Evolutionary conservation across 768 basidiomycete genomes (phyloP), one percentile per base, ranked within the genome.

Genomic region (Bullera alba): DNA sequence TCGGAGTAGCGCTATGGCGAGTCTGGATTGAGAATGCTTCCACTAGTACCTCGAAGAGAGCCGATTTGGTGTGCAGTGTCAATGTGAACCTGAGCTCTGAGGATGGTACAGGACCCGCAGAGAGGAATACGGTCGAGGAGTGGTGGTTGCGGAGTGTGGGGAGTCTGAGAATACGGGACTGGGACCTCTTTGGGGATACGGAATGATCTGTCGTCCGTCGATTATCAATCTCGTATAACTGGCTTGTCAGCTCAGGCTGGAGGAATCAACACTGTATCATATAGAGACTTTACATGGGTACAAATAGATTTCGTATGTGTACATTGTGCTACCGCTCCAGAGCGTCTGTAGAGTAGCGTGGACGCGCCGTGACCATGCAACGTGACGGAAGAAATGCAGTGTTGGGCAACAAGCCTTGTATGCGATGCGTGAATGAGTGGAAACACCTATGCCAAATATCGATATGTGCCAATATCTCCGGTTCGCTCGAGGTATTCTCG

Each of bases 401-500:
- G n/a, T n/a, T n/a, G n/a, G n/a, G n/a, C n/a, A n/a, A n/a, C n/a
- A n/a, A n/a, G n/a, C n/a, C n/a, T n/a, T n/a, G n/a, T n/a, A n/a
- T n/a, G n/a, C n/a, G n/a, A n/a, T n/a, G n/a, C n/a, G n/a, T n/a
- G n/a, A n/a, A n/a, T n/a, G n/a, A n/a, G n/a, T n/a, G n/a, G 21
- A 41, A 12, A 46, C 48, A 41, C 30, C 41, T 53, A 65, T 38
- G 63, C 67, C 21, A 69, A 46, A 46, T 69, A 69, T 37, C 56
- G 42, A 50, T 69, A 69, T 3, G 53, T 54, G 14, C 60, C 63
- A 44, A 69, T 63, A 54, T 69, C 67, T 2, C n/a, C 23, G 12
- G 61, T 59, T 26, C 95, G 80, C 63, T 95, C 90, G 56, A 99
- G 74, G 74, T 96, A 99, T 56, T 99, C 95, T 71, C 87, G 81